Conservation (phyloP, 805 yeast genomes). For the Priceomyces carsonii region DNA sequence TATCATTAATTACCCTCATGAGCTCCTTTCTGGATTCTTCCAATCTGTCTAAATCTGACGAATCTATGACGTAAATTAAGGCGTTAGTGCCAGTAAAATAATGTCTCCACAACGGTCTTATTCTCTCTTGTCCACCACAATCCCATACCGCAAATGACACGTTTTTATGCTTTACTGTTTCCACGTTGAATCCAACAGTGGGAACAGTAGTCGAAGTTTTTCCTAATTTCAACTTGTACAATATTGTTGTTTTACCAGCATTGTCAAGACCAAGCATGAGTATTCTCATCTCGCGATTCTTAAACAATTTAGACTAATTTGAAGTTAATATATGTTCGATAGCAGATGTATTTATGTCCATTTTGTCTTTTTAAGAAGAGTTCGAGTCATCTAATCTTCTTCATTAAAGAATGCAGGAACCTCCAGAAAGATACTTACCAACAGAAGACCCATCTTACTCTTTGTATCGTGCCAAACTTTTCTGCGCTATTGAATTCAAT, state of each 20-base stretch:
- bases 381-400: too few relatives aligned
- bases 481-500: too few relatives aligned
- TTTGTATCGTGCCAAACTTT: too few relatives aligned
- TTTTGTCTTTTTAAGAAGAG: too few relatives aligned
- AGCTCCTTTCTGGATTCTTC: constrained; percentile 79
- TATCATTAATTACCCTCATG: constrained; percentile 74
- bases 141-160: constrained; percentile 90
- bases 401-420: too few relatives aligned
- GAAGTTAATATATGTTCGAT: constrained; percentile 15
- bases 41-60: constrained; percentile 69
- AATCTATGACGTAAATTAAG: constrained; percentile 85
- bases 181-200: constrained; percentile 92
- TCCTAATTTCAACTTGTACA: constrained; percentile 79
- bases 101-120: constrained; percentile 93
- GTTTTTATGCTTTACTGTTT: constrained; percentile 78
- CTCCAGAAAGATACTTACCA: constrained; percentile 7
- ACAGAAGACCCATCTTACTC: constrained; percentile 5
- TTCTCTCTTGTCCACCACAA: constrained; percentile 93
- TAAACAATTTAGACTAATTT: constrained; percentile 39
- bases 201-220: constrained; percentile 80
- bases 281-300: constrained; percentile 95
- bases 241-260: constrained; percentile 89
- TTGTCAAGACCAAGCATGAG: constrained; percentile 91
- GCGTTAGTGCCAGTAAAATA: constrained; percentile 94
- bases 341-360: too few relatives aligned